Conservation (phyloP, 2,329 filamentous ascomycete genomes). For the Calonectria naviculata region DNA sequence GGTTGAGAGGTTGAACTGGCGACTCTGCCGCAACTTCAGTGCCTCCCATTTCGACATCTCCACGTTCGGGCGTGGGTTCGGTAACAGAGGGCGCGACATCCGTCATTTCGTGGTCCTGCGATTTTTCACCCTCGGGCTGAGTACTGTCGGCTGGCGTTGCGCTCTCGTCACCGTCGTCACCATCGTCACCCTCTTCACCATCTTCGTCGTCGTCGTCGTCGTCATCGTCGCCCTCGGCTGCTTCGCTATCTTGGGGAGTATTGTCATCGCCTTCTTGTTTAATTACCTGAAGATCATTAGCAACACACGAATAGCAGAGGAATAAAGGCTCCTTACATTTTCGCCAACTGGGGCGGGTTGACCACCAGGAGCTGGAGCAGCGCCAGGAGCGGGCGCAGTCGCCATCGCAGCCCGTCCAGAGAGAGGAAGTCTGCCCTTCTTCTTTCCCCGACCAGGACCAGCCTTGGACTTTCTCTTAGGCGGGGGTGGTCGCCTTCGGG, state of each 20-base stretch:
- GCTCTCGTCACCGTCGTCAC: slow-evolving; percentile 59
- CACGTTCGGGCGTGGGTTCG: slow-evolving; percentile 29
- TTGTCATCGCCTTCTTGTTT: slow-evolving; percentile 58
- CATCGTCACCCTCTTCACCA: slow-evolving; percentile 59
- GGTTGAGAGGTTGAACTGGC: slow-evolving; percentile 41
- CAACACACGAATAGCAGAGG: background rate
- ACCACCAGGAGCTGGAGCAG: slow-evolving; percentile 49
- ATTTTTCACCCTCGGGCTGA: slow-evolving; percentile 39
- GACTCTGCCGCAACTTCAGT: slow-evolving; percentile 34
- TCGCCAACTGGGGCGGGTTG: slow-evolving; percentile 52
- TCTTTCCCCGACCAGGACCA: slow-evolving; percentile 80
- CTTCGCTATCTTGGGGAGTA: slow-evolving; percentile 62
- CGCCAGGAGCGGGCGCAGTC: slow-evolving; percentile 50
- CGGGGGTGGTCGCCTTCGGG: slow-evolving; percentile 75
- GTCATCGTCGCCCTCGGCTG: slow-evolving; percentile 63
- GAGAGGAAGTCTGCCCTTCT: slow-evolving; percentile 74
- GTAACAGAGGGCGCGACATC: slow-evolving; percentile 46
- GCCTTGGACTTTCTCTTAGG: slow-evolving; percentile 85
- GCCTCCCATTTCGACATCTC: slow-evolving; percentile 41
- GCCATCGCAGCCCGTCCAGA: slow-evolving; percentile 42
- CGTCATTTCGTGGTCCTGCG: slow-evolving; percentile 51
- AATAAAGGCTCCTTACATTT: slow-evolving; percentile 40
- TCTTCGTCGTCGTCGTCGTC: slow-evolving; percentile 60
- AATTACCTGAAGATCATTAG: slow-evolving; percentile 46
- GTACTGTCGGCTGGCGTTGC: slow-evolving; percentile 47